Percentiles rank a stretch among this genome's conserved stretches.
phyloP scores from a whole-genome alignment of 2,329 filamentous ascomycete species.

The Cercospora sesami region DNA sequence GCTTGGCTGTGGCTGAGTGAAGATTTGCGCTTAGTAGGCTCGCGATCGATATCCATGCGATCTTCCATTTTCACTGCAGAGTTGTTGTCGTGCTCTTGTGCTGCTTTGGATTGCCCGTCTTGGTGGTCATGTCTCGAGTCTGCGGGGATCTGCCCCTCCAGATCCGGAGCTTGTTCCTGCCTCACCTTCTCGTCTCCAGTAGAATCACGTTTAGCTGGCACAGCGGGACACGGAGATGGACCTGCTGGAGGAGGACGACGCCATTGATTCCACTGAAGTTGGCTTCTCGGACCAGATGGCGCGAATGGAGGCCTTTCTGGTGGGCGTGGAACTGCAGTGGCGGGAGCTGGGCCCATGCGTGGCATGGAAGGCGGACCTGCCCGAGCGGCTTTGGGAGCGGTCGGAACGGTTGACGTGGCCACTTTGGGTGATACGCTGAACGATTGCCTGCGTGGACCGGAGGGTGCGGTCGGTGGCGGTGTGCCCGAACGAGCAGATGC shows the following conservation, averaged over 20 bases:
- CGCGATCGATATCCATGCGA: constrained; percentile 32
- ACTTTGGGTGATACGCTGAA: constrained; percentile 41
- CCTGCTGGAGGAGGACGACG: constrained; percentile 42
- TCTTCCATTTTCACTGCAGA: constrained; percentile 19
- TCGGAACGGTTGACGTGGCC: constrained; percentile 36
- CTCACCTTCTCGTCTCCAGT: constrained; percentile 44
- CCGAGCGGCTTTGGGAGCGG: constrained; percentile 40
- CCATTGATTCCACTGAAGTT: constrained; percentile 45
- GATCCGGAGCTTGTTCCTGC: background rate
- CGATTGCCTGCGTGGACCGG: constrained; percentile 36
- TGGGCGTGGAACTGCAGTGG: constrained; percentile 23
- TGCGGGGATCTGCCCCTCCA: background rate
- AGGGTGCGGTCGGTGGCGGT: constrained; percentile 36
- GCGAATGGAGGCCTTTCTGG: constrained; percentile 28
- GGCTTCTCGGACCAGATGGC: constrained; percentile 33
- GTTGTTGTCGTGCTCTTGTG: constrained; percentile 1
- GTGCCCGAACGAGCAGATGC: constrained; percentile 25
- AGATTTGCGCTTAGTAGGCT: constrained; percentile 21
- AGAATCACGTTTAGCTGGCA: constrained; percentile 50
- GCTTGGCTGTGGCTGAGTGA: constrained; percentile 22
- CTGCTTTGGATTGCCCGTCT: constrained; percentile 10
- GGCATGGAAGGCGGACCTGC: constrained; percentile 21
- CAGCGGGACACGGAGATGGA: constrained; percentile 29
- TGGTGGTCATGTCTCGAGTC: constrained; percentile 17
- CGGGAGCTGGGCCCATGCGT: constrained; percentile 15